A percentile compares a stretch with the other conserved stretches of the same genome.
Conservation (phyloP, 257 asterid genomes). For the Leptodermis oblonga region DNA sequence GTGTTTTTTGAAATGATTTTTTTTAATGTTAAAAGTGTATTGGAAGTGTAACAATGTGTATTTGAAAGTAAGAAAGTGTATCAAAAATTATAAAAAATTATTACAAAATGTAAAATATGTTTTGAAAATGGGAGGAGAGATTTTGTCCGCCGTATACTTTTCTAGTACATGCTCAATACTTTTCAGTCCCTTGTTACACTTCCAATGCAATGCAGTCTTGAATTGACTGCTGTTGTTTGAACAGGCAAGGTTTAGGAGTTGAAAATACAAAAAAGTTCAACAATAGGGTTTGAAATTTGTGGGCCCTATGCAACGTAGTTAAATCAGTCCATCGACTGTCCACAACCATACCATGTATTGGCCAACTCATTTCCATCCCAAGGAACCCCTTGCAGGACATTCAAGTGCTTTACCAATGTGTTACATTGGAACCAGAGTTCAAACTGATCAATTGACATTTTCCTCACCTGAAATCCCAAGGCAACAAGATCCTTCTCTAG, state of each 20-base stretch:
- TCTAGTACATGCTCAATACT: not conserved
- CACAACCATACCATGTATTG: not conserved
- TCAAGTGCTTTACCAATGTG: not conserved
- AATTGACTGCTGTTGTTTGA: not conserved
- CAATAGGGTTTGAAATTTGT: not conserved
- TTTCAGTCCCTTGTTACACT: no score
- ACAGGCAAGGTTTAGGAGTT: not conserved
- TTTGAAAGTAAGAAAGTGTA: no score
- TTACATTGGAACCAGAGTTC: not conserved
- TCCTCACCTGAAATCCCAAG: conserved; percentile 95
- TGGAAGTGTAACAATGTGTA: no score
- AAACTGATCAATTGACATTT: not conserved
- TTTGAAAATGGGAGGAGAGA: not conserved
- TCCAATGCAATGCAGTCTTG: no score
- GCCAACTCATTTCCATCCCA: not conserved
- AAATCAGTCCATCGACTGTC: not conserved
- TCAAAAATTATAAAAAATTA: no score
- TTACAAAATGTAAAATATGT: not conserved
- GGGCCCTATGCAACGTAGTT: not conserved
- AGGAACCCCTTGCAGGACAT: not conserved
- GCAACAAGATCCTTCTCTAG: conserved; percentile 87
- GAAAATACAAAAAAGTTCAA: not conserved
- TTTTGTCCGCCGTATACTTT: no score
- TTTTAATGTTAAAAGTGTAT: no score
- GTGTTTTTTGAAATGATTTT: no score